Base-by-base conservation (phyloP, 2,329 filamentous ascomycete genomes). In the Curvularia hawaiiensis region DNA sequence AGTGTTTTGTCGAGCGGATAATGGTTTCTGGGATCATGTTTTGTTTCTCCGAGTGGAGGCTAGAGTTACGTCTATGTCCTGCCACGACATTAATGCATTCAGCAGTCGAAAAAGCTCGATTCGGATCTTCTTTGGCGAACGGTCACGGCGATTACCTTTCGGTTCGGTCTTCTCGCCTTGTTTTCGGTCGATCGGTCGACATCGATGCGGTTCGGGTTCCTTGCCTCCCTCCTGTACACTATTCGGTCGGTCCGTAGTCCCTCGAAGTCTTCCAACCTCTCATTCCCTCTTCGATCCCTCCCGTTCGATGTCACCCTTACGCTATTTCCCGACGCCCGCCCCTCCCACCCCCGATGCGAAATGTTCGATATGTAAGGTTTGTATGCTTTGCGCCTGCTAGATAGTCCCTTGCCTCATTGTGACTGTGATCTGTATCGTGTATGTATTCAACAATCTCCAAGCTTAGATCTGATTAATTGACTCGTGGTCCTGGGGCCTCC, bases 221-320 rank as follows among this genome's bases (percentile, higher is more conserved):
- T 65, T 62, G 47, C 56, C 48, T 63, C 64, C 62, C 48, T 63
- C 64, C 62, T 75, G 72, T 75, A 75, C 71, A 73, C 71, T 75
- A 74, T 69, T 64, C 71, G 73, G 68, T 65, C 71, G 71, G 72
- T 66, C 63, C 63, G 64, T 74, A 70, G 68, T 64, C 69, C 68
- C 59, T 66, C 68, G 68, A 72, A 68, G 60, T 54, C 60, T 64
- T 63, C 52, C 56, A 62, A 60, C 59, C 60, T 54, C 58, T 49
- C 58, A 47, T 56, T 58, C 57, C 47, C 57, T 58, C 56, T 50
- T 57, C 48, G 56, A 58, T 47, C 52, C 40, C 30, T 31, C 30
- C 52, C 52, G 41, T 54, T 40, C 56, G 59, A 56, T 51, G 20
- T 54, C 59, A 56, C 50, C 49, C 48, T 47, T 39, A 52, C 53